Base-by-base conservation (phyloP, 495 filamentous ascomycete genomes). In the Penicillium mononematosum region DNA sequence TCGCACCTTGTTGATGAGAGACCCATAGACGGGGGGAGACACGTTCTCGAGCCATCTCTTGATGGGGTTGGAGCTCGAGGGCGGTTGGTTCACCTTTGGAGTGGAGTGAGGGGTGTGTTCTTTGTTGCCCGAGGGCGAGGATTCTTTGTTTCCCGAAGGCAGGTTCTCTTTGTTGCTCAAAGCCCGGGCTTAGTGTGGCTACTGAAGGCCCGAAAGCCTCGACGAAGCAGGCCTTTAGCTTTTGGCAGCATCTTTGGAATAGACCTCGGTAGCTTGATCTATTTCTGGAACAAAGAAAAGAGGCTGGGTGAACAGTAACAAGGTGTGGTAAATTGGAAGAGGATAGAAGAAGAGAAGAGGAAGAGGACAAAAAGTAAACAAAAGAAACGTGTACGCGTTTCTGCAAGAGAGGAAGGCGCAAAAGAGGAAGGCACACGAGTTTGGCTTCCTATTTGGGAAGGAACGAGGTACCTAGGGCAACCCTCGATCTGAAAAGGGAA, bases 281-380 rank as follows among this genome's bases (percentile, higher is more conserved):
- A 53, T 44, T 32, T 43, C 17, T 50, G 12, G 27, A 58, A 52
- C 48, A 58, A 58, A 42, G 29, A 34, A 50, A 20, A 29, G 14
- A 24, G 6, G 22, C 12, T 27, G 43, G 45, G 29, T 34, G 39
- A 19, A 39, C 6, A 27, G 50, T 32, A 1, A 6, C 5, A 19
- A 54, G 7, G 45, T 2, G 25, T 31, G 25, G 31, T 6, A 50
- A 9, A 24, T 8, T n/a, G 6, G 9, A 34, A 46, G 27, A 19
- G 29, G 19, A 27, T 19, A 27, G 17, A 17, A 19, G 14, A 5
- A 16, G 12, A 27, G 34, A 17, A 2, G 27, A 46, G 20, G 27
- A 12, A 46, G 27, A 41, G 24, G 14, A 39, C 29, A 47, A 25
- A 36, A 31, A 4, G 38, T 44, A 39, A 19, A 41, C 20, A 47